Base-by-base conservation (phyloP, 1,284 basidiomycete genomes). In the Cryptococcus sp. region DNA sequence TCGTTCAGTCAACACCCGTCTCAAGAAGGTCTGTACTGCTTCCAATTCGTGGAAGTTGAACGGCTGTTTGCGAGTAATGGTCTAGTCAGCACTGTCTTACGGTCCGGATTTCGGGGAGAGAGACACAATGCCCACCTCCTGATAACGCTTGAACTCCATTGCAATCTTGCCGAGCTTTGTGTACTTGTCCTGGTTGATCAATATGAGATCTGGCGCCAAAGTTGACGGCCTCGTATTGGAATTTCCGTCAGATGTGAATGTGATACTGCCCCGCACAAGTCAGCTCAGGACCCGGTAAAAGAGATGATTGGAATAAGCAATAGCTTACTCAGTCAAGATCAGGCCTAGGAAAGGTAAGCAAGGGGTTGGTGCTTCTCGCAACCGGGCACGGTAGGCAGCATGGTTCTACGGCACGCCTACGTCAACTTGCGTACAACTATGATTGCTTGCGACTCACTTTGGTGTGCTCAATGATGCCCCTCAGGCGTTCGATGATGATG, bases 121-220 rank as follows among this genome's bases (percentile, higher is more conserved):
- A 27, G 41, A n/a, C 44, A 50, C 13, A 10, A 11, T 2, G 42
- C 68, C 63, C 48, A 87, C 85, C 74, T 68, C 65, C 68, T 99
- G 95, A 82, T 95, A 98, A 41, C 92, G 87, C 78, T 92, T 90
- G 84, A 98, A 91, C 70, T 95, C 93, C 81, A 89, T 86, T 31
- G 94, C 85, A 66, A 95, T 94, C 66, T 88, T 84, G 20, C 90
- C 90, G 56, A 97, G 84, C 77, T 93, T 93, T 74, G 90, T 87
- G 69, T 89, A 96, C 80, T 91, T 95, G 80, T 94, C 95, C 76
- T 96, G 94, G 79, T 99, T 99, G 75, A 98, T 84, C 50, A 99
- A 80, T 72, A 88, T 89, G 76, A 91, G 88, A 51, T 85, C 84
- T 2, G 88, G 82, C 55, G 87, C 87, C 59, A 85, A 76, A 1